Conservation (phyloP, 768 basidiomycete species). For the Suillus weaverae region DNA sequence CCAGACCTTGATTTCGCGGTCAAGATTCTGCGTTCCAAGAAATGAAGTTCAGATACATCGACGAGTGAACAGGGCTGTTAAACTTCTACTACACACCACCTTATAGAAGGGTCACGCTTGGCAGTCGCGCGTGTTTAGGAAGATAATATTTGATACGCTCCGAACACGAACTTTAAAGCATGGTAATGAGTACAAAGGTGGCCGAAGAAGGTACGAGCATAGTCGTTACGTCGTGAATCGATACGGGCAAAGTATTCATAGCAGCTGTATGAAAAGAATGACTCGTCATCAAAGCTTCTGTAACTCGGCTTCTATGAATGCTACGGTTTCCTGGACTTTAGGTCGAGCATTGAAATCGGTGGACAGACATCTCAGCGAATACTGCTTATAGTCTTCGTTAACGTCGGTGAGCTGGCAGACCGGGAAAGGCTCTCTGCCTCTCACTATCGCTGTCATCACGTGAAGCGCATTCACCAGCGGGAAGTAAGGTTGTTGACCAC, state of each 20-base stretch:
- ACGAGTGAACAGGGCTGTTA: not conserved
- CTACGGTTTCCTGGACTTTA: not conserved
- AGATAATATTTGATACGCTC: not conserved
- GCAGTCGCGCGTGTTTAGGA: not conserved
- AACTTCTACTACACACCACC: not conserved
- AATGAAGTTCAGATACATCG: not conserved
- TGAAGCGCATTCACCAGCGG: not conserved
- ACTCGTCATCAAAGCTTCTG: not conserved
- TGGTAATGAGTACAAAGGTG: not conserved
- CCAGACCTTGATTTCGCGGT: constrained; percentile 28
- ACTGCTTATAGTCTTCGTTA: not conserved
- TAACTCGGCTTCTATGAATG: not conserved
- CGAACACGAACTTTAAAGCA: not conserved
- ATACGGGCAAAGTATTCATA: not conserved
- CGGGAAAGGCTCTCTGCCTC: not conserved
- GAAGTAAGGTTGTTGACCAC: not conserved
- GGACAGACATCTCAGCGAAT: not conserved
- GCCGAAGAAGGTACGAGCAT: not conserved
- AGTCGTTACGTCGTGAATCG: not conserved
- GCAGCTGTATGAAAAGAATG: not conserved
- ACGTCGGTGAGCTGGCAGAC: not conserved
- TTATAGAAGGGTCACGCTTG: not conserved
- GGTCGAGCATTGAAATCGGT: not conserved
- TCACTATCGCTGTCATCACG: not conserved
- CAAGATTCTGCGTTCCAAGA: constrained; percentile 17